Conservation (phyloP, 768 basidiomycete species). For the Kwoniella newhampshirensis region DNA sequence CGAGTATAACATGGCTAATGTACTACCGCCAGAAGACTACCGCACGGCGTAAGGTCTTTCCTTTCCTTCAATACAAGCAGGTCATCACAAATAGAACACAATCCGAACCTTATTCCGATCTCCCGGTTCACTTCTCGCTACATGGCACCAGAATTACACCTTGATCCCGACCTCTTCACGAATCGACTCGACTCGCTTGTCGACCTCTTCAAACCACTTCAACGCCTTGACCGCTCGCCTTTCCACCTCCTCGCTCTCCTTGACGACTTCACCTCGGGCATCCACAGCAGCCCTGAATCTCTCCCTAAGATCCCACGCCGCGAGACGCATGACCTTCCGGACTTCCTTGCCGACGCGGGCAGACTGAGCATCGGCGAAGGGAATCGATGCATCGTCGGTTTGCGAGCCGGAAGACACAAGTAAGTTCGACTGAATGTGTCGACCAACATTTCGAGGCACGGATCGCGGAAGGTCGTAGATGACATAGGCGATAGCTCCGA, state of each 20-base stretch:
- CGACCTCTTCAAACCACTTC: conserved; percentile 67
- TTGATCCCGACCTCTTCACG: conserved; percentile 41
- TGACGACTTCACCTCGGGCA: conserved; percentile 72
- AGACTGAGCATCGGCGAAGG: conserved; percentile 68
- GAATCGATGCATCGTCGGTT: conserved; percentile 52
- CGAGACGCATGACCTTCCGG: conserved; percentile 85
- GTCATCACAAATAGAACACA: no score
- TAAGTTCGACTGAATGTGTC: conserved; percentile 71
- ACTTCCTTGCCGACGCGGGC: conserved; percentile 77
- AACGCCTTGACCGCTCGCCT: conserved; percentile 68
- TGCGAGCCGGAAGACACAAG: conserved; percentile 45
- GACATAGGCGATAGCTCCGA: conserved; percentile 60
- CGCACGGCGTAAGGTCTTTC: no score
- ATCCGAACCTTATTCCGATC: no score
- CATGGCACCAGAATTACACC: conserved; percentile 10
- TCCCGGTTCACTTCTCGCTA: no score
- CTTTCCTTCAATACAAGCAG: no score
- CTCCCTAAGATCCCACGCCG: conserved; percentile 84
- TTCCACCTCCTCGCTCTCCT: conserved; percentile 71
- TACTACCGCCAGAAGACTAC: no score
- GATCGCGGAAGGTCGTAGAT: conserved; percentile 82
- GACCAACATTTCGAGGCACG: conserved; percentile 84
- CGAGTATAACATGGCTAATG: no score
- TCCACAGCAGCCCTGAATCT: conserved; percentile 79
- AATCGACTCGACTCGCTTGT: conserved; percentile 55